Evolutionary conservation across 73 alveolate genomes (phyloP).

Genomic region (Blepharisma stoltei): DNA sequence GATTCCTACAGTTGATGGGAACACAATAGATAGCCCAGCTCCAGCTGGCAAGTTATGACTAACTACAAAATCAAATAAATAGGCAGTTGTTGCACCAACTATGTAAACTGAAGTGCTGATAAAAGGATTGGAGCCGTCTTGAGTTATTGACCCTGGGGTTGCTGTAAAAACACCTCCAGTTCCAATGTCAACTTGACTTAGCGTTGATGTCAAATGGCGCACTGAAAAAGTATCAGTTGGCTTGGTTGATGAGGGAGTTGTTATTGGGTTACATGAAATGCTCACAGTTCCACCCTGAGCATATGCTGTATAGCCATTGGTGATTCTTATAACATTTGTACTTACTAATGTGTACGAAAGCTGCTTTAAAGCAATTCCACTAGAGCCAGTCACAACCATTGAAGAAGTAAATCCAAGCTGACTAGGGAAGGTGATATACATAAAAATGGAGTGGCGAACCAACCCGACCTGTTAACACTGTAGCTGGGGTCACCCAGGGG

Average conservation of each 20-base stretch:
- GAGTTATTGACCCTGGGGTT: not conserved
- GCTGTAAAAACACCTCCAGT: constrained; percentile 10
- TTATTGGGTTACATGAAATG: not conserved
- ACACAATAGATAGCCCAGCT: not conserved
- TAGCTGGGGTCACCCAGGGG: too few species aligned
- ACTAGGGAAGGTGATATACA: not conserved
- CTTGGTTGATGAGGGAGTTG: constrained; percentile 7
- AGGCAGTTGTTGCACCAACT: constrained; percentile 6
- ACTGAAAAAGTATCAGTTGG: constrained; percentile 12
- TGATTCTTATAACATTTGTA: constrained; percentile 19
- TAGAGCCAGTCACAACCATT: not conserved
- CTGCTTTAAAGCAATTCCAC: not conserved
- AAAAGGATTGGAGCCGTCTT: not conserved
- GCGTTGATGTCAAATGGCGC: not conserved
- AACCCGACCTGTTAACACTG: too few species aligned
- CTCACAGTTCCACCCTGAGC: not conserved
- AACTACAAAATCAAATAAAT: constrained; percentile 12
- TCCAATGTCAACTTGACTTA: not conserved
- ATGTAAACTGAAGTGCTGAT: not conserved
- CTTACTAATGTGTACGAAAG: not conserved
- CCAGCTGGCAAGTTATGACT: constrained; percentile 10
- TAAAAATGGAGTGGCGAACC: too few species aligned
- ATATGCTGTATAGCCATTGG: constrained; percentile 8
- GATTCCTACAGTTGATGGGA: not conserved
- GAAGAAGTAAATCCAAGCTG: not conserved